phyloP scores from a whole-genome alignment of 1,284 basidiomycete genomes.

The Pterulicium gracile region DNA sequence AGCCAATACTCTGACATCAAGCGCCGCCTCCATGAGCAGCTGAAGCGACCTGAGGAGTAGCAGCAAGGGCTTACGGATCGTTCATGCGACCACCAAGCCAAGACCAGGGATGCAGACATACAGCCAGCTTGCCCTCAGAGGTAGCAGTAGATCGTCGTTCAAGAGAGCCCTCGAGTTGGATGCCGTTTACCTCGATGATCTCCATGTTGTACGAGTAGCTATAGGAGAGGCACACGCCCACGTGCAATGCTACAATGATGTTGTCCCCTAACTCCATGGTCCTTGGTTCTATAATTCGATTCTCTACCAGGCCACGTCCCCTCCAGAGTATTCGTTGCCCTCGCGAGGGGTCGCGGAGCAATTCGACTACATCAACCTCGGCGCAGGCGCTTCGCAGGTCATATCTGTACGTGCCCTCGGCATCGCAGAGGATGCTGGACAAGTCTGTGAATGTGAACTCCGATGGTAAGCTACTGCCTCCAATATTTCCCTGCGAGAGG shows the following conservation, averaged over 20 bases:
- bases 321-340: no score
- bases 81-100: slow-evolving; percentile 65
- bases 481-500: no score
- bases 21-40: slow-evolving; percentile 6
- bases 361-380: no score
- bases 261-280: no score
- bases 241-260: no score
- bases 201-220: no score
- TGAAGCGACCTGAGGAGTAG: not conserved
- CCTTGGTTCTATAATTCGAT: no score
- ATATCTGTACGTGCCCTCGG: slow-evolving; percentile 67
- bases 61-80: slow-evolving; percentile 45
- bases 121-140: slow-evolving; percentile 35
- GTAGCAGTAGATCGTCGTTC: no score
- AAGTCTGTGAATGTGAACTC: slow-evolving; percentile 58
- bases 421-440: slow-evolving; percentile 71
- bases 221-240: no score
- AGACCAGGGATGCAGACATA: slow-evolving; percentile 72
- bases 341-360: not conserved
- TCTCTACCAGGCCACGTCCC: no score
- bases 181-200: not conserved
- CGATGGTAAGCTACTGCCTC: slow-evolving; percentile 29
- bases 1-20: slow-evolving; percentile 25
- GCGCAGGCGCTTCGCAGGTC: slow-evolving; percentile 34
- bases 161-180: not conserved